Percentiles rank a stretch among this genome's conserved stretches.
Conservation (phyloP, 2,329 filamentous ascomycete species). For the Emergomyces orientalis region DNA sequence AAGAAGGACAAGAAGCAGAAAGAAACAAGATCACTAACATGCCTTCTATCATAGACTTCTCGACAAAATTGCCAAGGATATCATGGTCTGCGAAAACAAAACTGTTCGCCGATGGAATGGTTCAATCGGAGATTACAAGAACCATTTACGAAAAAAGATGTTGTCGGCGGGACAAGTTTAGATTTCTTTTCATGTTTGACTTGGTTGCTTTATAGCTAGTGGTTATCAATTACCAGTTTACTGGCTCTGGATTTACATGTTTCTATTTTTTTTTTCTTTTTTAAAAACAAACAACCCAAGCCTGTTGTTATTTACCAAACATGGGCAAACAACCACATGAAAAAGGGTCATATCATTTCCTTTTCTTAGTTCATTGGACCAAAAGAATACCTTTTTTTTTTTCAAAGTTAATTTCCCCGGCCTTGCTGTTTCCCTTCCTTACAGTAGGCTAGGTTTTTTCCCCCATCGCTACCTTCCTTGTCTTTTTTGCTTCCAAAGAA, state of each 20-base stretch:
- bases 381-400: neutral
- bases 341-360: neutral
- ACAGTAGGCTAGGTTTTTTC: no score
- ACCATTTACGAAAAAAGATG: constrained; percentile 99
- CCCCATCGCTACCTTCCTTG: neutral
- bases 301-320: neutral
- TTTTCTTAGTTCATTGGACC: neutral
- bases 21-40: constrained; percentile 14
- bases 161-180: constrained; percentile 76
- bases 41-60: constrained; percentile 58
- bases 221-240: neutral
- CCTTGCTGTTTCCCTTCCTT: neutral
- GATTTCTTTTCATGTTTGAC: constrained; percentile 10
- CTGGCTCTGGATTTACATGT: neutral
- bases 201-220: neutral
- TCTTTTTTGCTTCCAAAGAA: neutral
- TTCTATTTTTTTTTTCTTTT: neutral
- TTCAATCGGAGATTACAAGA: constrained; percentile 90
- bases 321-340: neutral
- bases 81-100: constrained; percentile 98
- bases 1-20: no score
- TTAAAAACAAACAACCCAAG: neutral
- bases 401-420: neutral
- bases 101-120: constrained; percentile 85
- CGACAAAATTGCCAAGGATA: constrained; percentile 99